Base-by-base conservation (phyloP, 768 basidiomycete genomes). In the Psilocybe cyanescens region DNA sequence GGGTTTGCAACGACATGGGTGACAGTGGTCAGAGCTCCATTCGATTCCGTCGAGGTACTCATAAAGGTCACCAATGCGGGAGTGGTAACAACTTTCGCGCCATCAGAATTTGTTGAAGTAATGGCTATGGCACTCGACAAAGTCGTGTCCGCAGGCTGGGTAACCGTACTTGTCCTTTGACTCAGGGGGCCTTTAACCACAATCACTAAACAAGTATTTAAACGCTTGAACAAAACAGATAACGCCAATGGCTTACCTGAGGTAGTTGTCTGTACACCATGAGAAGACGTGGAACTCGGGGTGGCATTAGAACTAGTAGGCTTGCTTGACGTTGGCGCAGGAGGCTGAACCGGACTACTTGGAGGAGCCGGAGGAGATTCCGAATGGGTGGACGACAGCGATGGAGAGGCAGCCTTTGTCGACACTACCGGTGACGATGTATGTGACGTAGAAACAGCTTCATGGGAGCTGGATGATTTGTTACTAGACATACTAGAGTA, bases 1-100 rank as follows among this genome's bases (percentile, higher is more conserved):
- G 50, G 83, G 68, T 86, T 86, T 4, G 84, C 82, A 28, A 84
- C 75, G 41, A 86, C 74, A 53, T 84, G 80, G 1, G 87, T 88
- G 58, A 78, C 70, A 2, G 84, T 85, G 17, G 81, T 71, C 24
- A 79, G 65, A 17, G 69, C 67, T 8, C 86, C 83, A 64, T 83
- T 74, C 6, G 80, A 61, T 59, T 75, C 74, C 16, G 80, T 82
- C 2, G 82, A 81, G 4, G 83, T 79, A 33, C 74, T 81, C 48
- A 79, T 62, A 24, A 81, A 72, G 3, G 85, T 84, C 31, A 85
- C 73, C 16, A 83, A 62, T 7, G 82, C 71, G 9, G 83, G 84
- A 1, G 80, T 77, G 0, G 77, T 76, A 37, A 81, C 64, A 17
- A 75, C 72, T 9, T 74, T 71, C 39, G 75, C 73, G 49, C 80